phyloP scores from a whole-genome alignment of 1,284 basidiomycete species.

The Rhizoctonia solani region DNA sequence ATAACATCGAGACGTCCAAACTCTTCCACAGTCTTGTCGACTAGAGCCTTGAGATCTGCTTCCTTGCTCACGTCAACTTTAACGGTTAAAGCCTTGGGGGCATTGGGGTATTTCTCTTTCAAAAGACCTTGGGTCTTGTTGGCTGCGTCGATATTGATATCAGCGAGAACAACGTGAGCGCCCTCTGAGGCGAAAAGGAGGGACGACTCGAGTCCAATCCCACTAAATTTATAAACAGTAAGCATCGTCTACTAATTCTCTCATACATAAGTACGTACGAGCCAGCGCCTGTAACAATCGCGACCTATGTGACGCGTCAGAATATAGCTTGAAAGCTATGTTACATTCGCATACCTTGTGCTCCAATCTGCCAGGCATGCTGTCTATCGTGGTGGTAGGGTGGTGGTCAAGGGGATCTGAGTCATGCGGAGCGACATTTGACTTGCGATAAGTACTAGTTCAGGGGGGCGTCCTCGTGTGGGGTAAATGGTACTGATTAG shows the following conservation, averaged over 20 bases:
- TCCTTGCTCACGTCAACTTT: conserved; percentile 91
- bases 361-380: conserved; percentile 70
- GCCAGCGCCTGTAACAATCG: conserved; percentile 82
- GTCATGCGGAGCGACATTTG: conserved; percentile 2
- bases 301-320: conserved; percentile 54
- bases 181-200: conserved; percentile 93
- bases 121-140: conserved; percentile 71
- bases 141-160: conserved; percentile 82
- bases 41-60: conserved; percentile 76
- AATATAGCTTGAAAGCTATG: no score
- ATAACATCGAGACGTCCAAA: conserved; percentile 92
- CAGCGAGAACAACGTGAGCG: conserved; percentile 82
- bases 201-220: conserved; percentile 92
- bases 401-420: conserved; percentile 21
- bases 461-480: no score
- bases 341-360: conserved; percentile 67
- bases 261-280: conserved; percentile 59
- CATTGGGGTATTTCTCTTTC: conserved; percentile 66
- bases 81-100: conserved; percentile 64
- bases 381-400: conserved; percentile 1
- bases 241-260: conserved; percentile 1
- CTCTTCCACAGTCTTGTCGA: conserved; percentile 77
- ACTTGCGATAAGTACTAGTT: neutral
- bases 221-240: conserved; percentile 57
- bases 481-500: conserved; percentile 20